These are phyloP conservation scores for Solanum verrucosum DNA, from an alignment of 257 asterid species.

Conservation along the genomic window DNA sequence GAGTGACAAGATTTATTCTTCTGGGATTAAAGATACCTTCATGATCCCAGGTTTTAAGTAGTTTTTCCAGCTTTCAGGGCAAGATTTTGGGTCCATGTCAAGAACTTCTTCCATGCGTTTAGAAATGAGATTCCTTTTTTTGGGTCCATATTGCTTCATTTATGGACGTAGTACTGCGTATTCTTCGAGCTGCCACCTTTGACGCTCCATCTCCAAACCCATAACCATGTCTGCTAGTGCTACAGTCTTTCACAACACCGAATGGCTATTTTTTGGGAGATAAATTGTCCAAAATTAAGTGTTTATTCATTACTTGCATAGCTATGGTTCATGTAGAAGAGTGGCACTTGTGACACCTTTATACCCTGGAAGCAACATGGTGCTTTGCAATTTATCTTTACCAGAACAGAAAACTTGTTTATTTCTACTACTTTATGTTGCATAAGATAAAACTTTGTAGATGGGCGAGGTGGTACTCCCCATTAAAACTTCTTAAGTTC, in stretches of 20 bases:
- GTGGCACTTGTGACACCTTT: neutral
- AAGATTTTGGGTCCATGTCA: conserved; percentile 76
- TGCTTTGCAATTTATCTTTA: neutral
- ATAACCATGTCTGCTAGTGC: conserved; percentile 1
- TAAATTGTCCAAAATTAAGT: neutral
- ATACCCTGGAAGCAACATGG: neutral
- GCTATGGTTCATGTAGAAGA: neutral
- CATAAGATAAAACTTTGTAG: neutral
- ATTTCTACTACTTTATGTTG: neutral
- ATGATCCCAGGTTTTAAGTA: conserved; percentile 73
- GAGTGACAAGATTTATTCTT: conserved; percentile 67
- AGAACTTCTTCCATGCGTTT: conserved; percentile 54
- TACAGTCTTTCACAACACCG: neutral
- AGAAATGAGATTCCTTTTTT: conserved; percentile 72
- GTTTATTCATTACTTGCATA: neutral
- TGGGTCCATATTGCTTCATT: conserved; percentile 75
- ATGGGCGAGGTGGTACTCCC: neutral
- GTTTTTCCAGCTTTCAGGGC: conserved; percentile 71
- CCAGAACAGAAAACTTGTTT: neutral
- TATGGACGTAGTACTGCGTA: conserved; percentile 74
- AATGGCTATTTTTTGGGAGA: neutral
- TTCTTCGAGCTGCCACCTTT: conserved; percentile 87
- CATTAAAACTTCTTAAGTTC: neutral
- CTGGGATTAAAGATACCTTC: conserved; percentile 59
- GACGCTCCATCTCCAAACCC: conserved; percentile 59